These are phyloP conservation scores for Quercus wislizeni DNA, from an alignment of 306 rosid genomes.

Conservation along the genomic window DNA sequence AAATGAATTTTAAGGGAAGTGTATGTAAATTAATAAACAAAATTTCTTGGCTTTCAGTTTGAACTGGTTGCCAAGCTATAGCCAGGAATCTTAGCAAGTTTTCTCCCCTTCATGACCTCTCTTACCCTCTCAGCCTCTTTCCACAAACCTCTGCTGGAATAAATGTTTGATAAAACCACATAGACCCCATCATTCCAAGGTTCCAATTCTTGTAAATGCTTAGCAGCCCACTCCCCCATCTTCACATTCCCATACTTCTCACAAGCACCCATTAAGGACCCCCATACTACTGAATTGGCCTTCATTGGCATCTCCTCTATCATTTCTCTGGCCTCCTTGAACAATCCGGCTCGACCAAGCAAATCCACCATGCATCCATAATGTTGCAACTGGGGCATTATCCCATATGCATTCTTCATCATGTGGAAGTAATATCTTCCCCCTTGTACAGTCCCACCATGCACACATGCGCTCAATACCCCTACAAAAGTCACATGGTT, in stretches of 20 bases:
- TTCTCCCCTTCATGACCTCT: conserved; percentile 46
- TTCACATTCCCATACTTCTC: conserved; percentile 72
- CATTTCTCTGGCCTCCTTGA: conserved; percentile 57
- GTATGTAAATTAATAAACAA: neutral
- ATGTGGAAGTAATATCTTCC: conserved; percentile 59
- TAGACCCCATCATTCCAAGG: conserved; percentile 74
- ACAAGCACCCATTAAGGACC: conserved; percentile 79
- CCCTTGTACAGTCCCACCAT: conserved; percentile 62
- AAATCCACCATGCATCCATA: conserved; percentile 87
- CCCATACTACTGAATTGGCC: conserved; percentile 71
- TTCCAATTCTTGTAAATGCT: conserved; percentile 68
- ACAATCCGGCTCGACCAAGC: conserved; percentile 70
- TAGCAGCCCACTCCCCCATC: conserved; percentile 79
- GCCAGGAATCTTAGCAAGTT: conserved; percentile 61
- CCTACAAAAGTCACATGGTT: conserved; percentile 71
- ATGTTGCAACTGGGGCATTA: conserved; percentile 57
- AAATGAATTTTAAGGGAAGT: too few relatives aligned
- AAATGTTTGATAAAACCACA: conserved; percentile 70
- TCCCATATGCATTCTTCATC: conserved; percentile 58
- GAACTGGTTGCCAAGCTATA: conserved; percentile 57
- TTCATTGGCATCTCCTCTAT: conserved; percentile 80
- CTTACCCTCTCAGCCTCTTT: conserved; percentile 62
- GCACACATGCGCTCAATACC: conserved; percentile 76
- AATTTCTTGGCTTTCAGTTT: conserved; percentile 25
- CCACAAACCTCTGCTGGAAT: conserved; percentile 72